Evolutionary conservation across 768 basidiomycete genomes (phyloP), one percentile per base, ranked within the genome.

Genomic region (Paxillus involutus): DNA sequence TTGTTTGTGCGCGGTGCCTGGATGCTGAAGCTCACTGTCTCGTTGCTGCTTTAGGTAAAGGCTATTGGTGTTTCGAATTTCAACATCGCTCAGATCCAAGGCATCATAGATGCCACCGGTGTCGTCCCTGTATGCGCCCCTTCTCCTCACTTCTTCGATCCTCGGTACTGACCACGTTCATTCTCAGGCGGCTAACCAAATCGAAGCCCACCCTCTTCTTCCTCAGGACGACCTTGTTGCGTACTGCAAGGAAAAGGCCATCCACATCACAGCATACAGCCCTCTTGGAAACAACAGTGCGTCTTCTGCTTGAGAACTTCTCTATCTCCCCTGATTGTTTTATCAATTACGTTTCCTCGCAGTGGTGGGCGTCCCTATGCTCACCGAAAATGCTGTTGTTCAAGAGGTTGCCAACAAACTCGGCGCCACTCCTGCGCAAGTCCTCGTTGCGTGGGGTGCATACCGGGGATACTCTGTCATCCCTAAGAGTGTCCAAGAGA

Each of bases 31-130:
- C 42, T 55, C 47, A 30, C 41, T 39, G 48, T 36, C 48, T 9
- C 45, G 21, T 26, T 51, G 53, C 29, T 41, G 30, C 13, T 42
- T 14, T 53, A 85, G 82, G 87, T 87, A 65, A 79, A 75, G 65
- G 77, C 81, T 1, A 74, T 94, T 58, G 92, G 91, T 51, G 90
- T 95, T 6, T 89, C 87, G 61, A 94, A 94, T 80, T 91, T 91
- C 72, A 83, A 80, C 16, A 70, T 85, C 50, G 75, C 76, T 40
- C 77, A 88, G 44, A 68, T 94, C 51, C 72, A 89, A 66, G 85
- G 77, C 11, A 79, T 94, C 63, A 83, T 83, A 55, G 69, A 78
- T 21, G 85, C 83, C 4, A 89, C 89, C 26, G 85, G 84, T 11
- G 85, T 89, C 49, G 80, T 83, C 51, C 92, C 93, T 26, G 85